Evolutionary conservation across 805 yeast species (phyloP).

Genomic region (Maudiozyma saulgeensis): DNA sequence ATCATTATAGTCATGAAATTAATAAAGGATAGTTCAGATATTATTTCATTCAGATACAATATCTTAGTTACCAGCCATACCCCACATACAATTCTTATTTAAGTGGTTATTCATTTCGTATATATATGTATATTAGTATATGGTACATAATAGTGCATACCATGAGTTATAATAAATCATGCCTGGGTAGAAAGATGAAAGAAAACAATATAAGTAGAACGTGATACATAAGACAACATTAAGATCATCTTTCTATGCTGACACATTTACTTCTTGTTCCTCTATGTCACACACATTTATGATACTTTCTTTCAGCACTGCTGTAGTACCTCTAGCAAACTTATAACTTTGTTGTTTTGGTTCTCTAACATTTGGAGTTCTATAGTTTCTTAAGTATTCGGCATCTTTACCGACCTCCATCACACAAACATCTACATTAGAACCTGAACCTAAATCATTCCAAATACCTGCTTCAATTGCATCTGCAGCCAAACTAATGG

Average conservation of each 20-base stretch:
- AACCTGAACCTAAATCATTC: constrained; percentile 98
- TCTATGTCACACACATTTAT: constrained; percentile 58
- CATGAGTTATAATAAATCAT: too few relatives aligned
- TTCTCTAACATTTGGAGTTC: constrained; percentile 83
- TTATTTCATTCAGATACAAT: too few relatives aligned
- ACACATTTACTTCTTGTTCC: constrained; percentile 43
- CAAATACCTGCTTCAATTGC: constrained; percentile 97
- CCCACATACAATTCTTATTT: background rate
- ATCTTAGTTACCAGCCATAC: too few relatives aligned
- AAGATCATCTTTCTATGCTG: constrained; percentile 11
- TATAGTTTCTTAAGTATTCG: constrained; percentile 70
- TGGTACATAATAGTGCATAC: too few relatives aligned
- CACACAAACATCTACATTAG: constrained; percentile 94
- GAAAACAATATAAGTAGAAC: too few relatives aligned
- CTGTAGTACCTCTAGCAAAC: constrained; percentile 92
- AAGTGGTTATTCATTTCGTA: too few relatives aligned
- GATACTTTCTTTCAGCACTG: constrained; percentile 59
- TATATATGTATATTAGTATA: too few relatives aligned
- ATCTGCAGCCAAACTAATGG: constrained; percentile 80
- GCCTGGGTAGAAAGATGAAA: too few relatives aligned
- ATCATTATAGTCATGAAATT: too few relatives aligned
- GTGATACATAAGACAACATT: too few relatives aligned
- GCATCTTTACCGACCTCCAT: constrained; percentile 93
- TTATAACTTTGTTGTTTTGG: constrained; percentile 74
- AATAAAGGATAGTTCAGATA: too few relatives aligned